Base-by-base conservation (phyloP, 345 rosid species). In the Sonneratia alba region DNA sequence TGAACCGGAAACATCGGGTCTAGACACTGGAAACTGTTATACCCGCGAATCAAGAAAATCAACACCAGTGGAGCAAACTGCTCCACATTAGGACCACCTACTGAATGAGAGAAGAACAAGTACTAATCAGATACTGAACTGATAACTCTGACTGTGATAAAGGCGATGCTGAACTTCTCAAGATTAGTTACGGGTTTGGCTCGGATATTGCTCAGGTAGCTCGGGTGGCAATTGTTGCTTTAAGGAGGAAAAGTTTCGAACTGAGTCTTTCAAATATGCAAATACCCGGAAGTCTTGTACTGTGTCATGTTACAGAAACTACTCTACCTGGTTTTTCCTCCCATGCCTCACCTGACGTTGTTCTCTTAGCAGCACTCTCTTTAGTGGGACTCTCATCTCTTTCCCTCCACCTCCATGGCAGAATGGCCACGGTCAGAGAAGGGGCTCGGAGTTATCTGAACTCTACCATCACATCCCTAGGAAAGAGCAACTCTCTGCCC, bases 271-370 rank as follows among this genome's bases (percentile, higher is more conserved):
- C 13, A 19, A n/a, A 22, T 57, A 8, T 22, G n/a, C 34, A 57
- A 22, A 4, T 42, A 57, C 34, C 63, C 12, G 32, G 34, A 3
- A 32, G 32, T 8, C 63, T 57, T 57, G n/a, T 22, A 7, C 59
- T 11, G 63, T 53, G 45, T n/a, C n/a, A 57, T n/a, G 63, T 57
- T 57, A 57, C 32, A n/a, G 63, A 53, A 53, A 53, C 59, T 53
- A 6, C 22, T 4, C 59, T 21, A 0, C 18, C 34, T 7, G 32
- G 32, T 57, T 57, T 57, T 57, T n/a, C 34, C 63, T 22, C 21
- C 19, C 32, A 57, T 53, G 57, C 57, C 21, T 53, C 3, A 8
- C 63, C 21, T 57, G 2, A 22, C 63, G n/a, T 57, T 6, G 13
- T 1, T 57, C 63, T 57, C 59, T 53, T 4, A 53, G 22, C 32